Percentiles rank a stretch among this genome's conserved stretches.
Evolutionary conservation across 2,329 filamentous ascomycete genomes (phyloP).

Genomic region (Spiromastix sp.): DNA sequence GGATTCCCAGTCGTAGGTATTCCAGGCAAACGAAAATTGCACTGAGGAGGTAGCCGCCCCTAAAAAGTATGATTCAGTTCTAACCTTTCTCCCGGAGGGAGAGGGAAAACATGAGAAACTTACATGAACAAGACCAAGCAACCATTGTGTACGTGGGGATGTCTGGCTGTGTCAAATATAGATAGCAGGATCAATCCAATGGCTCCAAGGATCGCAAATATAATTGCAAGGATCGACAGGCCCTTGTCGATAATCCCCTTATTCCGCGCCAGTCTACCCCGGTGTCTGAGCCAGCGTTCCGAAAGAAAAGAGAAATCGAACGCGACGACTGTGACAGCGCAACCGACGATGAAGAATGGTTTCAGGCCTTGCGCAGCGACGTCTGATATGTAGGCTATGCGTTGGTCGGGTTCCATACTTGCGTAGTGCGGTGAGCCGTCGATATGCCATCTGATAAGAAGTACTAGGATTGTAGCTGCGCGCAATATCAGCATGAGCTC

Average conservation of each 20-base stretch:
- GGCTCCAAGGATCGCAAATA: slow-evolving; percentile 65
- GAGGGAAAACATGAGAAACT: slow-evolving; percentile 10
- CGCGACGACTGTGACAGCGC: slow-evolving; percentile 57
- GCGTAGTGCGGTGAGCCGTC: slow-evolving; percentile 43
- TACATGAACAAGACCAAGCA: slow-evolving; percentile 74
- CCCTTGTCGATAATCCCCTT: slow-evolving; percentile 32
- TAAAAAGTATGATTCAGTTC: slow-evolving; percentile 12
- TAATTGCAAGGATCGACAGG: slow-evolving; percentile 28
- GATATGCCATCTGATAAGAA: slow-evolving; percentile 48
- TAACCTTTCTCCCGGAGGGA: neutral
- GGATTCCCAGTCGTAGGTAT: slow-evolving; percentile 74
- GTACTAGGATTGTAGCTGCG: slow-evolving; percentile 47
- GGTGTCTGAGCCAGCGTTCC: slow-evolving; percentile 78
- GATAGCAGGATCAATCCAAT: slow-evolving; percentile 70
- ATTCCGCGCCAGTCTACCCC: slow-evolving; percentile 68
- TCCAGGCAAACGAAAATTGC: slow-evolving; percentile 85
- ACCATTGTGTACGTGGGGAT: slow-evolving; percentile 58
- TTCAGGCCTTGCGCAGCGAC: slow-evolving; percentile 49
- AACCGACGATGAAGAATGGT: slow-evolving; percentile 53
- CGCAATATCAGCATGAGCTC: slow-evolving; percentile 3
- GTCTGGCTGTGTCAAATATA: slow-evolving; percentile 70
- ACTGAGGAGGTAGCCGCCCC: slow-evolving; percentile 67
- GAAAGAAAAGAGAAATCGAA: slow-evolving; percentile 71
- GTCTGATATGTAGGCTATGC: slow-evolving; percentile 45
- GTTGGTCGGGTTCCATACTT: slow-evolving; percentile 42